Evolutionary conservation across 345 rosid species (phyloP), one percentile per base, ranked within the genome.

Genomic region (Lepidium aucheri): DNA sequence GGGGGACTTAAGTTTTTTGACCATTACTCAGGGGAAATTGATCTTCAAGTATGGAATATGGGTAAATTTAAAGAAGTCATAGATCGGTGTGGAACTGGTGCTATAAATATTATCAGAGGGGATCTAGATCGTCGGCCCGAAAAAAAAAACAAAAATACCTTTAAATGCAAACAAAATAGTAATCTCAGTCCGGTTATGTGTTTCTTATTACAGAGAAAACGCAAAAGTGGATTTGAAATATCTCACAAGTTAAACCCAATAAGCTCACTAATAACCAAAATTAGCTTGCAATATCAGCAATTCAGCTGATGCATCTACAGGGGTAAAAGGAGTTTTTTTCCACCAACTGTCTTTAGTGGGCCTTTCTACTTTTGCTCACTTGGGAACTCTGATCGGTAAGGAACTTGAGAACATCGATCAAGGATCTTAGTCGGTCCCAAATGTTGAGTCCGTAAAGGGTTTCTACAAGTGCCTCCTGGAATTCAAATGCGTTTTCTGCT

Each of bases 381-480:
- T 76, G 75, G 34, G 80, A 35, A 60, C 76, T 81, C 49, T 90
- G 92, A 59, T 90, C 97, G 0, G 91, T 63, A 8, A 86, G 66
- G 30, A 86, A 59, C 87, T 94, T 90, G 76, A 88, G 49, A 52
- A 85, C 91, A 45, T 81, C 85, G 63, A 85, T 83, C 57, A 86
- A 58, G 13, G 99, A 93, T 73, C 87, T 80, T 60, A 90, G 66
- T 11, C 95, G 85, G 60, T 90, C 95, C 96, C 95, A 84, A 63
- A 94, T 82, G 84, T 78, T 90, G 83, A 86, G 75, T 28, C 97
- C 95, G 43, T 90, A 94, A 49, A 90, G 96, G 12, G 82, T 74
- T 76, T 88, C 93, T 40, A 90, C 96, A 15, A 90, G 85, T 1
- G 89, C 88, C 75, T 82, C 84, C 72, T 94, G 97, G 67, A 94